phyloP scores from a whole-genome alignment of 1,139 yeast species.

The Magnusiomyces magnusii region DNA sequence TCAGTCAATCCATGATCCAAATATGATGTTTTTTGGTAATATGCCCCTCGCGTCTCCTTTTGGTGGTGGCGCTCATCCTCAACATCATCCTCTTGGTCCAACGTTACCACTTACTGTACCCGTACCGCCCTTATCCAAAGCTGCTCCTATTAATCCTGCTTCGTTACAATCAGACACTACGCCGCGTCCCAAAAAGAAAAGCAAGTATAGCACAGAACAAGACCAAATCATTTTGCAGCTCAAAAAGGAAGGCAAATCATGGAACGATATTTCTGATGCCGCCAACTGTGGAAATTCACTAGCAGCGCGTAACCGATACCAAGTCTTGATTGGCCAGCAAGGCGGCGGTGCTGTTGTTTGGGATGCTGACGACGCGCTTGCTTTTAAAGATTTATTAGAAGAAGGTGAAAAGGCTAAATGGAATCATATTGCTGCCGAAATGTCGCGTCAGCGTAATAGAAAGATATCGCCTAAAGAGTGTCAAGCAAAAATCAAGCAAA shows the following conservation, averaged over 20 bases:
- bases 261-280: conserved; percentile 69
- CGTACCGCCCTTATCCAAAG: conserved; percentile 32
- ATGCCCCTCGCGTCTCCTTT: background rate
- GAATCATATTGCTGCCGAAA: conserved; percentile 54
- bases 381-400: conserved; percentile 49
- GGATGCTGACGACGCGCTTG: conserved; percentile 50
- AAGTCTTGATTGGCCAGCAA: conserved; percentile 76
- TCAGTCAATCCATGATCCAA: background rate
- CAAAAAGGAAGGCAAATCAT: conserved; percentile 56
- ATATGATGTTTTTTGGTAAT: background rate
- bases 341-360: conserved; percentile 67
- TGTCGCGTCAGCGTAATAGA: conserved; percentile 53
- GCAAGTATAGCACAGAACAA: conserved; percentile 62
- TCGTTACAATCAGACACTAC: conserved; percentile 36
- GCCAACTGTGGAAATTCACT: conserved; percentile 60
- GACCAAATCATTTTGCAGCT: conserved; percentile 56
- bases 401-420: conserved; percentile 68
- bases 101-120: conserved; percentile 27
- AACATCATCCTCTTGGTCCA: conserved; percentile 11
- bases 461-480: conserved; percentile 48
- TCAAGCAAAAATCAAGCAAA: conserved; percentile 44
- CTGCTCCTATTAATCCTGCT: conserved; percentile 31
- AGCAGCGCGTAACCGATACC: conserved; percentile 73
- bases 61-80: background rate
- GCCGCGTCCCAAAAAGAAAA: conserved; percentile 50